A percentile compares a stretch with the other conserved stretches of the same genome.
Conservation (phyloP, 164 flowering plant species). For the Macadamia tetraphylla region DNA sequence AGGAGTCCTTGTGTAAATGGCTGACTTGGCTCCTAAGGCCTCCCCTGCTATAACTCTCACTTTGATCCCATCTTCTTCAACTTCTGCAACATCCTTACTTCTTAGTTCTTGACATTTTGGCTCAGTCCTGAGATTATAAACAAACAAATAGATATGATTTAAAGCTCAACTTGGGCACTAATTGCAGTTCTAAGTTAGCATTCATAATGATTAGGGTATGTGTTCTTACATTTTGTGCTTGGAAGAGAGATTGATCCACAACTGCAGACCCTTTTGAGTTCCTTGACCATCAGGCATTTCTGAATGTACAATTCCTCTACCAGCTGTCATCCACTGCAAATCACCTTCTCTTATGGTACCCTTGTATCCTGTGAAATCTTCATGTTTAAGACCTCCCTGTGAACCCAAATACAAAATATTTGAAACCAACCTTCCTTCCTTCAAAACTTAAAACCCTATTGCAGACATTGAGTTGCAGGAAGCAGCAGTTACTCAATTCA, state of each 20-base stretch:
- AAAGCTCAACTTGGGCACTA: neutral
- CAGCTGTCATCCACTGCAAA: conserved; percentile 95
- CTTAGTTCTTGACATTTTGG: conserved; percentile 71
- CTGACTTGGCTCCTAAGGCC: conserved; percentile 58
- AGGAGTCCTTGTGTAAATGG: conserved; percentile 75
- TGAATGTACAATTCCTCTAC: conserved; percentile 85
- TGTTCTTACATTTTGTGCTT: conserved; percentile 63
- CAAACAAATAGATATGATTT: neutral
- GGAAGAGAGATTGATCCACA: conserved; percentile 92
- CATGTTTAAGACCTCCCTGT: conserved; percentile 69
- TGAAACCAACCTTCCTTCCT: too few relatives aligned
- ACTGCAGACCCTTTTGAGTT: conserved; percentile 62
- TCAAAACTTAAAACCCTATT: too few relatives aligned
- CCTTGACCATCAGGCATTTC: conserved; percentile 85
- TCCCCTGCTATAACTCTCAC: conserved; percentile 85
- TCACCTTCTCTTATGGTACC: conserved; percentile 72
- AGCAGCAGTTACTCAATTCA: too few relatives aligned
- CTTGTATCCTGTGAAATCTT: conserved; percentile 77
- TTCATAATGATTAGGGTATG: too few relatives aligned
- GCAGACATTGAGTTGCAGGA: too few relatives aligned
- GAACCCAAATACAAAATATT: neutral
- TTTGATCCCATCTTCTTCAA: conserved; percentile 46
- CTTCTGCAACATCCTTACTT: conserved; percentile 47
- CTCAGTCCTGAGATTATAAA: conserved; percentile 48
- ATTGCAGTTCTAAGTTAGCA: too few relatives aligned